Base-by-base conservation (phyloP, 1,284 basidiomycete genomes). In the Bjerkandera adusta region DNA sequence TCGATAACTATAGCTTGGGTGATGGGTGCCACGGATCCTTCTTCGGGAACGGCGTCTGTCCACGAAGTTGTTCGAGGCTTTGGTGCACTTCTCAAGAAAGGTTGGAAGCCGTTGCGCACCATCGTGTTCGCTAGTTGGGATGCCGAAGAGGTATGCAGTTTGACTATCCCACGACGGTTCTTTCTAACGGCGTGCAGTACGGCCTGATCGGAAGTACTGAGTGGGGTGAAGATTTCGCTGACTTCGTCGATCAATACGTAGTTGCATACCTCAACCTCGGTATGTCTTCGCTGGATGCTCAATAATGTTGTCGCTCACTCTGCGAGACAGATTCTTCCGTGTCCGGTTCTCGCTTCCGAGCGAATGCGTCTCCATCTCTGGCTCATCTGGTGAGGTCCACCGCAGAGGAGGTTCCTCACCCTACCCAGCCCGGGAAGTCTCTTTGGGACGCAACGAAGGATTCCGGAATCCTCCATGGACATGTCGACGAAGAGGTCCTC, bases 101-200 rank as follows among this genome's bases (percentile, higher is more conserved):
- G 92, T 18, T 98, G 95, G 95, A 89, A 83, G 58, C 95, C 95
- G 3, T 68, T 94, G 30, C 75, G 94, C 48, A 95, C 90, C 13
- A 82, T 96, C 57, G 68, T 96, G n/a, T 74, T 97, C 43, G 92
- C 89, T 3, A 89, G 83, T 53, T 97, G 92, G 93, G 92, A 96
- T 64, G 95, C 83, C 0, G 94, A 97, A 68, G 95, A 94, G 75
- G 82, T 85, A 36, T 36, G 62, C 53, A 2, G n/a, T 18, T 21
- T 8, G 5, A 8, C 18, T n/a, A 36, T 21, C 30, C 18, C 18
- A 27, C 20, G 21, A 16, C 15, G 7, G 39, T 15, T 21, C 4
- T 18, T 32, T 48, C 34, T 32, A 26, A 29, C 10, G 22, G 30
- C 34, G 12, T 34, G n/a, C 22, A 91, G 81, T 92, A 92, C 51